Conservation (phyloP, 2,329 filamentous ascomycete species). For the Sclerotinia minor region DNA sequence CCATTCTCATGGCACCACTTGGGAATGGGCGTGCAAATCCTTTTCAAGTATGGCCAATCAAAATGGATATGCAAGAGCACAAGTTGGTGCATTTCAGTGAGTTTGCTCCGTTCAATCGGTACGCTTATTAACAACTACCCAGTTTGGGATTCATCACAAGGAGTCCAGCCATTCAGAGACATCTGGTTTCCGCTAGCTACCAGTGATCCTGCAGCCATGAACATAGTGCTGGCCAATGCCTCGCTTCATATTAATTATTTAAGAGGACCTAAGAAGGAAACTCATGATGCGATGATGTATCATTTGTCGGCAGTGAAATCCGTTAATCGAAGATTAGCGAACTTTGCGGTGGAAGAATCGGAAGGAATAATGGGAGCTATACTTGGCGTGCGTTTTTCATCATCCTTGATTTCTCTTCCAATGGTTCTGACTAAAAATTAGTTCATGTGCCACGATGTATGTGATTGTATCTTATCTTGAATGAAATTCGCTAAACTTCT, state of each 20-base stretch:
- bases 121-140: background rate
- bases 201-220: constrained; percentile 5
- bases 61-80: background rate
- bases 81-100: constrained; percentile 13
- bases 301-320: constrained; percentile 9
- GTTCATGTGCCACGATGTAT: constrained; percentile 23
- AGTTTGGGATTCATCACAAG: constrained; percentile 11
- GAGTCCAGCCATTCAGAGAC: constrained; percentile 11
- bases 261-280: background rate
- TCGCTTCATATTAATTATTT: background rate
- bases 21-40: background rate
- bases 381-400: background rate
- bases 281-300: background rate
- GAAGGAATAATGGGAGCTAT: constrained; percentile 6
- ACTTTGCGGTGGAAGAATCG: background rate
- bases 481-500: background rate
- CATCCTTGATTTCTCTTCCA: no score
- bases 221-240: constrained; percentile 2
- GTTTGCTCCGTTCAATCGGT: background rate
- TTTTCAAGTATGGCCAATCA: constrained; percentile 9
- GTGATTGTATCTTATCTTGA: background rate
- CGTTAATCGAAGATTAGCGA: background rate
- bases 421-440: background rate
- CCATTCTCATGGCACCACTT: background rate
- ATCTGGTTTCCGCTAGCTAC: constrained; percentile 13